Conservation (phyloP, 257 asterid genomes). For the Jasminum sambac region DNA sequence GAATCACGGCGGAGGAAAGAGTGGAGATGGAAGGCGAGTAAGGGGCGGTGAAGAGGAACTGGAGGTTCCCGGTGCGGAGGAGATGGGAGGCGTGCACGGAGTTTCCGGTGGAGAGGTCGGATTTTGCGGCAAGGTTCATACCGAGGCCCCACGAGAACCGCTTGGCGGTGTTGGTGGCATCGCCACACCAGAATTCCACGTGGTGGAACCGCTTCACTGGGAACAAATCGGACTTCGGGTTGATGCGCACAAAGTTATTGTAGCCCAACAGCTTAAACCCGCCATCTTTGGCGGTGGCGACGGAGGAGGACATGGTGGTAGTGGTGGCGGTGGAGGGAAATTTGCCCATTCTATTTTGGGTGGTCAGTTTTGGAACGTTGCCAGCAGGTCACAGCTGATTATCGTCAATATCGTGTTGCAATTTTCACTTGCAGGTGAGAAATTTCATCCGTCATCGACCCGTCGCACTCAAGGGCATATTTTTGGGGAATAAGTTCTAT, state of each 20-base stretch:
- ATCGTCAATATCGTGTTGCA: conserved; percentile 10
- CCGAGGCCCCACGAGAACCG: conserved; percentile 95
- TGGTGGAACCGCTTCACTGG: conserved; percentile 74
- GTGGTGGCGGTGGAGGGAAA: conserved; percentile 27
- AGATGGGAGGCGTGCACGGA: conserved; percentile 85
- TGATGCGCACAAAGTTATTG: conserved; percentile 58
- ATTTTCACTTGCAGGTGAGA: conserved; percentile 15
- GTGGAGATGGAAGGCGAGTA: conserved; percentile 58
- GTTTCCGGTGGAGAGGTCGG: conserved; percentile 92
- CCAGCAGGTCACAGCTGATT: too few relatives aligned
- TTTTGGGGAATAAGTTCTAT: too few relatives aligned
- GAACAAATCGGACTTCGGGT: conserved; percentile 69
- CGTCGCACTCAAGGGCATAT: too few relatives aligned
- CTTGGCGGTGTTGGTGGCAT: conserved; percentile 70
- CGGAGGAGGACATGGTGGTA: conserved; percentile 8
- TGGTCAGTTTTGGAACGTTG: conserved; percentile 5
- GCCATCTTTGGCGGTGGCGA: not conserved
- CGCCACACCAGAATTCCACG: conserved; percentile 88
- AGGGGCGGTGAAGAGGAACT: conserved; percentile 80
- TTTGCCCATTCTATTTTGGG: conserved; percentile 34
- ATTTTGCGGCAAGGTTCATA: conserved; percentile 70
- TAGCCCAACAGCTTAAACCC: conserved; percentile 56
- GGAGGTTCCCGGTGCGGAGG: conserved; percentile 68
- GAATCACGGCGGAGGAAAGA: conserved; percentile 58
- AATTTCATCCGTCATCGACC: too few relatives aligned